Evolutionary conservation across 2,329 filamentous ascomycete species (phyloP).

Genomic region (Dactylellina parvicollis): DNA sequence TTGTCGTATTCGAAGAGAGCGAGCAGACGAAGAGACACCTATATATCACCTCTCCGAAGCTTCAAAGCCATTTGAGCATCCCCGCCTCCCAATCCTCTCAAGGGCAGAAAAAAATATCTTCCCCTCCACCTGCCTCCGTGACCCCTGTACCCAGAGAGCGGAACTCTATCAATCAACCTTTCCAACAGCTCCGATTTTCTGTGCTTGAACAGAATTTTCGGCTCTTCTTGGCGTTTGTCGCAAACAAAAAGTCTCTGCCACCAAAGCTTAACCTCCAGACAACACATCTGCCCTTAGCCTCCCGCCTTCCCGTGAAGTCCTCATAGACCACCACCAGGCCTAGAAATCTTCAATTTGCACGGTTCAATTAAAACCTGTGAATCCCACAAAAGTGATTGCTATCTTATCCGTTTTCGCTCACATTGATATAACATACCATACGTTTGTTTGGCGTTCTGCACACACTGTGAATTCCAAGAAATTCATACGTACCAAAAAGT

Average conservation of each 20-base stretch:
- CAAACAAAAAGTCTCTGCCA: constrained; percentile 29
- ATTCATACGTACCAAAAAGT: constrained; percentile 32
- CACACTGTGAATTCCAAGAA: constrained; percentile 26
- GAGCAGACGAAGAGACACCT: constrained; percentile 23
- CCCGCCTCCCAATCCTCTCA: not conserved
- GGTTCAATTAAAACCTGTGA: constrained; percentile 33
- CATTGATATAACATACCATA: constrained; percentile 48
- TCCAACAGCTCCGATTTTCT: constrained; percentile 12
- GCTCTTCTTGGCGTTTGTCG: constrained; percentile 46
- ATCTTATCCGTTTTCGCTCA: constrained; percentile 2
- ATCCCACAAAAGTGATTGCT: constrained; percentile 44
- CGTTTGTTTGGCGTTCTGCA: constrained; percentile 43
- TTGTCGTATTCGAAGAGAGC: constrained; percentile 43
- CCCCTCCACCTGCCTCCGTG: not conserved
- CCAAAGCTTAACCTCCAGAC: constrained; percentile 29
- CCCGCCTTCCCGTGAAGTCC: constrained; percentile 18
- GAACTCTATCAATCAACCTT: constrained; percentile 27
- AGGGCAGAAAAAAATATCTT: constrained; percentile 1
- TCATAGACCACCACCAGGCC: constrained; percentile 20
- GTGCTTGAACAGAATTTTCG: constrained; percentile 50
- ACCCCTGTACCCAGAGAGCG: constrained; percentile 14
- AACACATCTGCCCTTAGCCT: constrained; percentile 30
- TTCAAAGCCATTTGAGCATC: not conserved
- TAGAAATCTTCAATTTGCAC: constrained; percentile 23
- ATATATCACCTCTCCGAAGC: not conserved